Evolutionary conservation across 352 stramenopile genomes (phyloP), one percentile per base, ranked within the genome.

Genomic region (Phytophthora multivora): DNA sequence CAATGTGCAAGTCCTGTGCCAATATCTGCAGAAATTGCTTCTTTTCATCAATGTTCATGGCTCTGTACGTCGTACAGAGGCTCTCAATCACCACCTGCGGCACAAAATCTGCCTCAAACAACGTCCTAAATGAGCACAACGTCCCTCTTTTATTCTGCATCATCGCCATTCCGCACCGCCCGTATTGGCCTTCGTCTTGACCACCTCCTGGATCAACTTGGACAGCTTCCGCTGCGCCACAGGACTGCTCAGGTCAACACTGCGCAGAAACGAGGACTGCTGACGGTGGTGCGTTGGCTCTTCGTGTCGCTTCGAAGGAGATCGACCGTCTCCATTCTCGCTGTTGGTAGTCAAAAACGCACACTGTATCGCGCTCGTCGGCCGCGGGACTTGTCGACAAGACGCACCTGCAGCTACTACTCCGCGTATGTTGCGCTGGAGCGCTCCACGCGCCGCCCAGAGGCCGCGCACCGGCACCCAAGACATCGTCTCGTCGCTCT

Each of bases 1-100:
- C 82, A 11, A 93, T 71, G 42, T 92, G 82, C 43, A 95, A 46
- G 36, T 95, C 83, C 19, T 82, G 75, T 10, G 86, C 83, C 21
- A 95, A 59, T 40, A 91, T 90, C 36, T 93, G 73, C 31, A 93
- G 51, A 38, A 95, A 95, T 21, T 89, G 64, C 63, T 89, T 87
- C 74, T 95, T 95, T 43, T 83, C 79, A 19, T 91, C 86, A 11
- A 92, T 88, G 51, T 92, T 55, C 48, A 90, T 80, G 46, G 58
- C 68, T 23, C 71, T 63, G 51, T 88, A 95, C 63, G 83, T 81
- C 41, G 48, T 66, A 53, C 83, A 93, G 5, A 93, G 60, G 53
- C 77, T 86, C 25, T 75, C 70, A 46, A 93, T 88, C 39, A 93
- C 71, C 19, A 92, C 69, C 28, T 79, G 79, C 12, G 86, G 86